Conservation (phyloP, 257 asterid species). For the Forsythia viridissima region DNA sequence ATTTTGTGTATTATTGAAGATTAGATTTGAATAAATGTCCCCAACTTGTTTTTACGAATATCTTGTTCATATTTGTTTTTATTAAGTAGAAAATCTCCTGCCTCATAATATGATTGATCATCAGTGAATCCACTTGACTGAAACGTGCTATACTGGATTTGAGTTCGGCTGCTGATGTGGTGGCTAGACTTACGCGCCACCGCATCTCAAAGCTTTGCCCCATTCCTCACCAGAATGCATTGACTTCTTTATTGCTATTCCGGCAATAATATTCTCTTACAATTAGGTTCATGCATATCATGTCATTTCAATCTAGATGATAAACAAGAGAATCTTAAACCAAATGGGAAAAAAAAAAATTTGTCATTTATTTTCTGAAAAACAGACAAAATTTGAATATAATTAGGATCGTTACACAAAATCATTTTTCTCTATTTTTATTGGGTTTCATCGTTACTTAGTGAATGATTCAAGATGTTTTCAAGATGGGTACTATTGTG, state of each 20-base stretch:
- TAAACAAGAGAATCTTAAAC: not conserved
- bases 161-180: slow-evolving; percentile 7
- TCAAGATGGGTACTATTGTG: not conserved
- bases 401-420: too few species aligned
- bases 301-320: not conserved
- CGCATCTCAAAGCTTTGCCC: not conserved
- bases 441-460: too few species aligned
- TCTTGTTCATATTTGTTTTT: slow-evolving; percentile 24
- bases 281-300: too few species aligned
- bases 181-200: not conserved
- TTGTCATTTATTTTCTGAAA: too few species aligned
- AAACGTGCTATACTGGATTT: slow-evolving; percentile 7
- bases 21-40: not conserved
- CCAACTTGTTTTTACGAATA: not conserved
- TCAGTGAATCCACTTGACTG: slow-evolving; percentile 18
- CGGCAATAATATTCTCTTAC: too few species aligned
- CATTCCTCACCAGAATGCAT: not conserved
- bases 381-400: too few species aligned
- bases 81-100: not conserved
- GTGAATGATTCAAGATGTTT: not conserved
- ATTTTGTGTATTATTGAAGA: not conserved
- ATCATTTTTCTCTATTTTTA: too few species aligned
- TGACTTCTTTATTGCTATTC: too few species aligned
- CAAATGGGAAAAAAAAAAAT: too few species aligned
- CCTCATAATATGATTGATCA: not conserved